Percentiles rank a stretch among this genome's conserved stretches.
Conservation (phyloP, 768 basidiomycete species). For the Mycena amicta region DNA sequence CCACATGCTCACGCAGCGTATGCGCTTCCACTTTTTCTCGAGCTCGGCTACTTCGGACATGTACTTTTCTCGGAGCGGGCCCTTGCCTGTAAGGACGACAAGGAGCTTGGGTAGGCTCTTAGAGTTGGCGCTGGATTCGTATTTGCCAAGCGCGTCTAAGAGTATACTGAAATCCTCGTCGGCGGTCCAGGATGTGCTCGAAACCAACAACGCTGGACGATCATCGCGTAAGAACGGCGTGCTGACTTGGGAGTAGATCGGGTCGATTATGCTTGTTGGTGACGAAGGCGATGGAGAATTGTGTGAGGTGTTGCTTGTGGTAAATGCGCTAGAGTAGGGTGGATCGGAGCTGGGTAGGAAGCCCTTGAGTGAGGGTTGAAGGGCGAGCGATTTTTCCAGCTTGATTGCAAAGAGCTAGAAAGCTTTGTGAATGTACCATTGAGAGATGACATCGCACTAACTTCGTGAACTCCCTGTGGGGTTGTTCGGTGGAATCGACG, state of each 20-base stretch:
- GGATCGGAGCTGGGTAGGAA: conserved; percentile 56
- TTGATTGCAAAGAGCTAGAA: conserved; percentile 51
- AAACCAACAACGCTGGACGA: conserved; percentile 84
- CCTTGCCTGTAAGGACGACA: conserved; percentile 89
- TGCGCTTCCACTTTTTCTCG: conserved; percentile 74
- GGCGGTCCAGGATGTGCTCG: conserved; percentile 95
- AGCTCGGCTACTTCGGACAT: conserved; percentile 66
- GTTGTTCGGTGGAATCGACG: conserved; percentile 75
- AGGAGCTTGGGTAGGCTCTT: conserved; percentile 70
- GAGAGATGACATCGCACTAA: conserved; percentile 29
- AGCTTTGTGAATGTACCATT: not conserved
- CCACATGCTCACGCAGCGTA: conserved; percentile 83
- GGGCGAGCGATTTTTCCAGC: conserved; percentile 40
- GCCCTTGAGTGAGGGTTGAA: conserved; percentile 36
- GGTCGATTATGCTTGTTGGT: conserved; percentile 30
- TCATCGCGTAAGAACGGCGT: conserved; percentile 61
- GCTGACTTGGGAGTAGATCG: conserved; percentile 37
- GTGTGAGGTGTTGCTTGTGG: conserved; percentile 39
- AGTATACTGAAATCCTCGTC: conserved; percentile 94
- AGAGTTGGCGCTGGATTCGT: conserved; percentile 59
- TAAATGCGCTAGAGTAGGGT: conserved; percentile 68
- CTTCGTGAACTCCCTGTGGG: conserved; percentile 76
- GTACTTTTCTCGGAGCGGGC: conserved; percentile 72
- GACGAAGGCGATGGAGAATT: conserved; percentile 19
- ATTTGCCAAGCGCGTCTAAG: conserved; percentile 68